Evolutionary conservation across 1,139 yeast species (phyloP).

Genomic region (Saccharomyces hybrid): DNA sequence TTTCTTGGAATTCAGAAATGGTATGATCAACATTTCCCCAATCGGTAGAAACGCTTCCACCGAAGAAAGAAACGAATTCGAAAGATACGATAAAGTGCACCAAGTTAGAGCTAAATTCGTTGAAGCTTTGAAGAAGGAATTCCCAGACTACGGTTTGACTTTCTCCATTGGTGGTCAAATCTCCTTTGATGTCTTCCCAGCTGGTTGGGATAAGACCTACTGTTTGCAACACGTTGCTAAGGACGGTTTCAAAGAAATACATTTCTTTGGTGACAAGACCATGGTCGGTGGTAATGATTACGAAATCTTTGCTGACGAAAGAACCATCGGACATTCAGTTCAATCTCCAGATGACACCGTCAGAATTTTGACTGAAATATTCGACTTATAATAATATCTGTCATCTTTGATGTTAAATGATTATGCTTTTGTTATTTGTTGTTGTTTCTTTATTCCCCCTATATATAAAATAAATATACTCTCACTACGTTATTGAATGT

Average conservation of each 20-base stretch:
- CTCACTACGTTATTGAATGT: background rate
- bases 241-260: constrained; percentile 80
- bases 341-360: constrained; percentile 82
- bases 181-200: constrained; percentile 98
- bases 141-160: constrained; percentile 77
- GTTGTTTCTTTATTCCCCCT: background rate
- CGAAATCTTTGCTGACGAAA: constrained; percentile 83
- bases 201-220: constrained; percentile 99
- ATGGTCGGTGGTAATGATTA: constrained; percentile 97
- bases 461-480: background rate
- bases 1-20: constrained; percentile 96
- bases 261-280: constrained; percentile 97
- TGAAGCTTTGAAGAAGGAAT: constrained; percentile 69
- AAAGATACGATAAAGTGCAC: constrained; percentile 69
- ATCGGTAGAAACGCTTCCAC: constrained; percentile 96
- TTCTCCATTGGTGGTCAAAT: constrained; percentile 99
- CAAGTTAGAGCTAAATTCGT: constrained; percentile 79
- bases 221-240: constrained; percentile 84
- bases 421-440: background rate
- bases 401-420: background rate
- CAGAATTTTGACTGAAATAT: constrained; percentile 72
- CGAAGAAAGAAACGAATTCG: constrained; percentile 86
- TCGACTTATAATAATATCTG: constrained; percentile 33
- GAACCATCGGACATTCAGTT: constrained; percentile 95
- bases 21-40: constrained; percentile 97